Conservation (phyloP, 805 yeast genomes). For the Metschnikowia lochheadii region DNA sequence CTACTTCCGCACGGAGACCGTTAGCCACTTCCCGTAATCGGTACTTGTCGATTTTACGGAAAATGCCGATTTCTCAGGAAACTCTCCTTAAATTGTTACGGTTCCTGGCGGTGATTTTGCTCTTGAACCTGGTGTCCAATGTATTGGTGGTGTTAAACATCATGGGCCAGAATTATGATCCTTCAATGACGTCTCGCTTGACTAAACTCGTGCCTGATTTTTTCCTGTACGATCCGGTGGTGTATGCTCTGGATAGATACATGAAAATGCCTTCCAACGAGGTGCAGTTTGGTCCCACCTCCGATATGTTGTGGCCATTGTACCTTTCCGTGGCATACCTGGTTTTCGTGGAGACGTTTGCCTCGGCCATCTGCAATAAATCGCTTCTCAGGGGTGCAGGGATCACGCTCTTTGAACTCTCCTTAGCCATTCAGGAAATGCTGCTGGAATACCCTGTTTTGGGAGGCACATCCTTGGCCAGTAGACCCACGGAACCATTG, state of each 20-base stretch:
- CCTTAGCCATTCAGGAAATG: conserved; percentile 71
- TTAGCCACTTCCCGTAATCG: conserved; percentile 9
- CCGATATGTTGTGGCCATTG: conserved; percentile 53
- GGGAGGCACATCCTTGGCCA: conserved; percentile 15
- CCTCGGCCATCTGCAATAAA: conserved; percentile 51
- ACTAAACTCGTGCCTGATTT: conserved; percentile 8
- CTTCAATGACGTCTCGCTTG: conserved; percentile 8
- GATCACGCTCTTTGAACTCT: conserved; percentile 69
- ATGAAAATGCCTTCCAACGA: conserved; percentile 28
- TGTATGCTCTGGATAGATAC: conserved; percentile 20
- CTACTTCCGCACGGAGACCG: conserved; percentile 23
- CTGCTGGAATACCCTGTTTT: conserved; percentile 37
- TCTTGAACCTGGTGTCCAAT: conserved; percentile 23
- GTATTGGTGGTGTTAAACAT: conserved; percentile 33
- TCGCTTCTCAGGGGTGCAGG: conserved; percentile 63
- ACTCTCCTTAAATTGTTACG: conserved; percentile 22
- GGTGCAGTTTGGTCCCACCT: conserved; percentile 45
- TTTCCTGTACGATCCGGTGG: conserved; percentile 10
- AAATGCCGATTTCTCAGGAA: conserved; percentile 11
- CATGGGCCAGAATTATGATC: conserved; percentile 8
- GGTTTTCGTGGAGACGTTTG: conserved; percentile 63
- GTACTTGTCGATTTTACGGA: conserved; percentile 19
- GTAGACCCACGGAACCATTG: conserved; percentile 50
- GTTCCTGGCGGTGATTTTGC: conserved; percentile 22
- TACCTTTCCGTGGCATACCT: conserved; percentile 56